These are phyloP conservation scores for Oxytropis ochrocephala DNA, from an alignment of 306 rosid genomes.

Conservation along the genomic window DNA sequence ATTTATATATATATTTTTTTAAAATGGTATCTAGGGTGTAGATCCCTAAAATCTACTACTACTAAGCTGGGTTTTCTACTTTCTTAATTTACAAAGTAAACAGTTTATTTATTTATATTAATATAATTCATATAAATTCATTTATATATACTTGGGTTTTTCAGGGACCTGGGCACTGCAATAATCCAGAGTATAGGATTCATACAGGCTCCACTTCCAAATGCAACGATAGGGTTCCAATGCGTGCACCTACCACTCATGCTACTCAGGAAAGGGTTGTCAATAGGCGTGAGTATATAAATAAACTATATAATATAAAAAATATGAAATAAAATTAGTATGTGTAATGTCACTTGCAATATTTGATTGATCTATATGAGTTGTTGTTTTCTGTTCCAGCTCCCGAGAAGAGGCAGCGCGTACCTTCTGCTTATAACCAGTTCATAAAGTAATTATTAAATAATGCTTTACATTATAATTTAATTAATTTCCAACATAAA, in stretches of 20 bases:
- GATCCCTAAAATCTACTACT: conserved; percentile 37
- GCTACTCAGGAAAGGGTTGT: conserved; percentile 57
- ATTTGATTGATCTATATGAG: conserved; percentile 16
- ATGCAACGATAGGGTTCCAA: conserved; percentile 70
- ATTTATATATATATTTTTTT: background rate
- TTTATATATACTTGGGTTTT: too few species aligned
- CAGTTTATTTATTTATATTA: too few species aligned
- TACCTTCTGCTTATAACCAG: conserved; percentile 99
- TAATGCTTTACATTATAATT: background rate
- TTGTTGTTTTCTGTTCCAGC: conserved; percentile 79
- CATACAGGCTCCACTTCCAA: conserved; percentile 73
- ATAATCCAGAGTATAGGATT: conserved; percentile 50
- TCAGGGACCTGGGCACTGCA: conserved; percentile 45
- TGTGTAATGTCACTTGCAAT: background rate
- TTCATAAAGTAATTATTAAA: conserved; percentile 70
- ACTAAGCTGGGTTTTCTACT: too few species aligned
- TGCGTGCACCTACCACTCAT: conserved; percentile 46
- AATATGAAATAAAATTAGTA: too few species aligned
- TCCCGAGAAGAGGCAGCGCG: conserved; percentile 99
- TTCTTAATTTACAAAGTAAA: too few species aligned
- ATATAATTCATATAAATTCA: too few species aligned
- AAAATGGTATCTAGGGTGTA: conserved; percentile 11
- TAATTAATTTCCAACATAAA: background rate
- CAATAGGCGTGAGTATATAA: conserved; percentile 64
- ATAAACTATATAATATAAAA: too few species aligned